These are phyloP conservation scores for Eimeria praecox DNA, from an alignment of 169 alveolate species.

Conservation along the genomic window DNA sequence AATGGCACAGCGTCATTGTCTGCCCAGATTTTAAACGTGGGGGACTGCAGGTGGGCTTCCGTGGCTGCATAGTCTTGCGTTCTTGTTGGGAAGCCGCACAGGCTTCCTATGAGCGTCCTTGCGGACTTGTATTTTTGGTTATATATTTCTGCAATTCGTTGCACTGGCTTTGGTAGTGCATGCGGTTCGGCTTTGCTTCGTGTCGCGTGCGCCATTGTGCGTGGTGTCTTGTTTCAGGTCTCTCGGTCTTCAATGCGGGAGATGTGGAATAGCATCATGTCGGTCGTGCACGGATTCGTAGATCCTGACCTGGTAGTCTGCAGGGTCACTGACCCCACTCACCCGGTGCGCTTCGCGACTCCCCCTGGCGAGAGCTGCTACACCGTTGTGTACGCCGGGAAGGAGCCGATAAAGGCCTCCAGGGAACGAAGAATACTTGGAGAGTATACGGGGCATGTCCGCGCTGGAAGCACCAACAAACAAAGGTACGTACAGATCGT, in stretches of 20 bases:
- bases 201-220: neutral
- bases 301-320: slow-evolving; percentile 88
- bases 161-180: neutral
- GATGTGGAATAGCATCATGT: slow-evolving; percentile 86
- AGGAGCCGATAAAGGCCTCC: slow-evolving; percentile 85
- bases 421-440: slow-evolving; percentile 86
- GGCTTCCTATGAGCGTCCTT: neutral
- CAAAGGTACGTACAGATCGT: slow-evolving; percentile 22
- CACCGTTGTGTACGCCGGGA: slow-evolving; percentile 92
- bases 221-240: slow-evolving; percentile 37
- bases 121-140: neutral
- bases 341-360: slow-evolving; percentile 92
- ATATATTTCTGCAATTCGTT: neutral
- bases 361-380: slow-evolving; percentile 92
- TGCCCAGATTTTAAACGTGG: slow-evolving; percentile 88
- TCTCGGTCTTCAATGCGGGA: slow-evolving; percentile 77
- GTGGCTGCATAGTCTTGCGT: neutral
- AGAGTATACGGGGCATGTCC: slow-evolving; percentile 92
- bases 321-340: slow-evolving; percentile 90
- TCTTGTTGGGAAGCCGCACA: neutral
- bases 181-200: neutral
- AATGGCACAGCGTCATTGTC: slow-evolving; percentile 87
- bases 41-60: slow-evolving; percentile 81
- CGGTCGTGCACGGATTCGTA: slow-evolving; percentile 76
- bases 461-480: slow-evolving; percentile 84